Evolutionary conservation across 2,329 filamentous ascomycete species (phyloP).

Genomic region (Apiospora sp.): DNA sequence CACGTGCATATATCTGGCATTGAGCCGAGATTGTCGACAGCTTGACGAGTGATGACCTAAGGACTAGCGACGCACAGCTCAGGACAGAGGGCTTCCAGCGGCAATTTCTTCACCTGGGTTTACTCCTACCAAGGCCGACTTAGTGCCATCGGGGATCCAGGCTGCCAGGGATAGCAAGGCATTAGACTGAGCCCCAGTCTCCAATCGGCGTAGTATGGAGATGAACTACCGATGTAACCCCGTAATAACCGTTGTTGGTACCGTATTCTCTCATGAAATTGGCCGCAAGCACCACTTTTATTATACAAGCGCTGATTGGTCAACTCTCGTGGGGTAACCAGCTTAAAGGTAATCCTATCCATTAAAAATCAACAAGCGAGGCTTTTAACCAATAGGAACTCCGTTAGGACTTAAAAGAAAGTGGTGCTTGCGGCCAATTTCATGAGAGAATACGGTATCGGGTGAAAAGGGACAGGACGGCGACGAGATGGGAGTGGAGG

Average conservation of each 20-base stretch:
- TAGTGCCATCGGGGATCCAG: conserved; percentile 8
- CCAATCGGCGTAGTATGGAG: conserved; percentile 8
- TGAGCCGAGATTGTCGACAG: background rate
- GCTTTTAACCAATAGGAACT: no score
- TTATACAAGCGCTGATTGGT: no score
- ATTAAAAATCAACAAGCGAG: no score
- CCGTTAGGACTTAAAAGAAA: no score
- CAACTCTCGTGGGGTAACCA: no score
- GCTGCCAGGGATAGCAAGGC: conserved; percentile 5
- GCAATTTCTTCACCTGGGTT: conserved; percentile 17
- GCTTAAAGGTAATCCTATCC: no score
- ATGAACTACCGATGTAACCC: conserved; percentile 21
- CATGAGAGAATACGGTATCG: no score
- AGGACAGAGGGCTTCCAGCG: background rate
- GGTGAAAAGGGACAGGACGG: background rate
- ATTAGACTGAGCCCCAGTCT: conserved; percentile 19
- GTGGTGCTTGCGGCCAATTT: no score
- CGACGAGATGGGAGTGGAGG: conserved; percentile 20
- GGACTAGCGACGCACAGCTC: background rate
- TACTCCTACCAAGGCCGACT: background rate
- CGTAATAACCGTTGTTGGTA: conserved; percentile 20
- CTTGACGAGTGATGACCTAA: background rate
- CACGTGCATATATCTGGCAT: background rate
- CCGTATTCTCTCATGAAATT: no score
- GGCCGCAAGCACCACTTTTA: no score